Percentiles rank a stretch among this genome's conserved stretches.
phyloP scores from a whole-genome alignment of 495 filamentous ascomycete genomes.

The Penicillium herquei region DNA sequence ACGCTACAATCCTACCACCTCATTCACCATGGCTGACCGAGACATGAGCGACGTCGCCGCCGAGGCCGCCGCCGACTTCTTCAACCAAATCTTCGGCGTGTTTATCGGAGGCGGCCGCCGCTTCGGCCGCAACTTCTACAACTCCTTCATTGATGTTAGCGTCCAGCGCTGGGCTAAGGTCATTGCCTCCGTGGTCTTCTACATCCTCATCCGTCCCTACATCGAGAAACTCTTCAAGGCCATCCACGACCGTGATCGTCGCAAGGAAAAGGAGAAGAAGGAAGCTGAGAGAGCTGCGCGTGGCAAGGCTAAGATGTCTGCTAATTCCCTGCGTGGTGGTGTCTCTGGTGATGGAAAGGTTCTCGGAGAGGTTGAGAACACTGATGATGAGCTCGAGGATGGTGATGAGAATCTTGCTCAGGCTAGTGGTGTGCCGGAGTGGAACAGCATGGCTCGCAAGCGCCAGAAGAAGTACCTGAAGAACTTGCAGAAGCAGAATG shows the following conservation, averaged over 20 bases:
- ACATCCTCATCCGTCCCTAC: constrained; percentile 65
- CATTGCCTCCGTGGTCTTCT: constrained; percentile 58
- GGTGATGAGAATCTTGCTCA: constrained; percentile 51
- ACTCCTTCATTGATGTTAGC: constrained; percentile 54
- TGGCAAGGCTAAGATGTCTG: constrained; percentile 57
- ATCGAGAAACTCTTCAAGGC: constrained; percentile 53
- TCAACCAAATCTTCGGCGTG: constrained; percentile 30
- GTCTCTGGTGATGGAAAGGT: constrained; percentile 43
- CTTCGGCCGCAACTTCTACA: constrained; percentile 54
- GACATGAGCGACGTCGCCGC: constrained; percentile 25
- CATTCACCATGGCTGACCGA: constrained; percentile 21
- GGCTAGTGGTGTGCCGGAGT: constrained; percentile 49
- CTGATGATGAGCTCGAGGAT: constrained; percentile 58
- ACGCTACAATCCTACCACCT: neutral
- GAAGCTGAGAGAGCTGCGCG: constrained; percentile 35
- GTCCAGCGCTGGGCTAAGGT: constrained; percentile 59
- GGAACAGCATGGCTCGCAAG: constrained; percentile 55
- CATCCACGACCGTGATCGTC: constrained; percentile 55
- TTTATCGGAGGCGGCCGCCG: constrained; percentile 24
- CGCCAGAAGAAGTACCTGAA: constrained; percentile 61
- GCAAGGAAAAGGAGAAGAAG: constrained; percentile 50
- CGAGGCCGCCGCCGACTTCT: constrained; percentile 38
- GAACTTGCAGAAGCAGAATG: constrained; percentile 47
- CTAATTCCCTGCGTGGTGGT: constrained; percentile 59
- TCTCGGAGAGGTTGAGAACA: constrained; percentile 41